Evolutionary conservation across 176 grass and related monocot species (phyloP).

Genomic region (Sorghum bicolor): DNA sequence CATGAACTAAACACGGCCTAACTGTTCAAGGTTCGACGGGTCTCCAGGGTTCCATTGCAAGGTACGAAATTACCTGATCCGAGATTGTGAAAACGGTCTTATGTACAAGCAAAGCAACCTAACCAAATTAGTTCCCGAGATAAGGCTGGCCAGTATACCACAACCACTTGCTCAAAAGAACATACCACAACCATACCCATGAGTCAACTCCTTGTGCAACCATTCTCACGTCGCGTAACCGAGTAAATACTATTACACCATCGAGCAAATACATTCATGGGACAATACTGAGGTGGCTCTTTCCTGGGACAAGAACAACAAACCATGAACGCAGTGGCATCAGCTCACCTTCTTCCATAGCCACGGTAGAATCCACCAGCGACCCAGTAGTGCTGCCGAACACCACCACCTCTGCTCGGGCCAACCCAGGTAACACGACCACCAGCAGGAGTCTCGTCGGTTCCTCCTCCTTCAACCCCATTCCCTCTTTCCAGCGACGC

Average conservation of each 20-base stretch:
- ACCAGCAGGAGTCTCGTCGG: slow-evolving; percentile 1
- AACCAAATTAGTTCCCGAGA: background rate
- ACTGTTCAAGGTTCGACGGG: background rate
- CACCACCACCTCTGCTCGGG: slow-evolving; percentile 19
- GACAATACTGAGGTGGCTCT: background rate
- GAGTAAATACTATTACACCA: background rate
- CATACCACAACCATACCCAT: too few species aligned
- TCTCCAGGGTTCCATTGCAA: too few species aligned
- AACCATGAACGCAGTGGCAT: background rate
- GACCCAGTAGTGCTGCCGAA: slow-evolving; percentile 40
- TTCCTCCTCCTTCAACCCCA: slow-evolving; percentile 26
- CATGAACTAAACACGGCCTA: too few species aligned
- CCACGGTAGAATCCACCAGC: slow-evolving; percentile 56
- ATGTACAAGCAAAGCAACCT: slow-evolving; percentile 10
- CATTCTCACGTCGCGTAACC: background rate
- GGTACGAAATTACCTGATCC: too few species aligned
- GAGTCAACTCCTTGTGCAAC: background rate
- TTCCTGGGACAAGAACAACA: background rate
- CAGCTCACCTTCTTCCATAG: slow-evolving; percentile 54
- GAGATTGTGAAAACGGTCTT: background rate
- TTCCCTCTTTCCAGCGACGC: background rate
- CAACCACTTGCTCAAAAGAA: background rate
- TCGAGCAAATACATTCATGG: background rate
- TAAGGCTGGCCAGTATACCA: background rate
- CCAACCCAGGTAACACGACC: slow-evolving; percentile 39